phyloP scores from a whole-genome alignment of 805 yeast genomes.

The Cyberlindnera subsufficiens region DNA sequence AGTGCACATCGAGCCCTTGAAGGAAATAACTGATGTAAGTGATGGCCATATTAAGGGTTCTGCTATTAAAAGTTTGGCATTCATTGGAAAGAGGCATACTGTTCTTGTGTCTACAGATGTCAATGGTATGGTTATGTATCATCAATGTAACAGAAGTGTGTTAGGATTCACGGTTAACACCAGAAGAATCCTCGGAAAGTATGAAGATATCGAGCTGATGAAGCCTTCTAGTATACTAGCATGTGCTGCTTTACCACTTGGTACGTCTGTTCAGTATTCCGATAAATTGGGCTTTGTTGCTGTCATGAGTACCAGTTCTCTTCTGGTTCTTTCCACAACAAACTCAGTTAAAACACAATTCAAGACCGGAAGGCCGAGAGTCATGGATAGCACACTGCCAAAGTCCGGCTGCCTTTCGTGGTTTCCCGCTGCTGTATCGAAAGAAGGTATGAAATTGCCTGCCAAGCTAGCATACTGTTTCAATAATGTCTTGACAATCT shows the following conservation, averaged over 20 bases:
- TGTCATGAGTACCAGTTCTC: slow-evolving; percentile 43
- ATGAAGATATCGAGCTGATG: slow-evolving; percentile 18
- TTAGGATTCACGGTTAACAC: slow-evolving; percentile 44
- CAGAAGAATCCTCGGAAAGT: slow-evolving; percentile 47
- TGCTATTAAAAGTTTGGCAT: slow-evolving; percentile 37
- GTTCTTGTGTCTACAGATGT: slow-evolving; percentile 50
- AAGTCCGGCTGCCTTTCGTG: slow-evolving; percentile 48
- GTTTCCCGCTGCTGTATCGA: slow-evolving; percentile 47
- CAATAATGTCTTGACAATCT: slow-evolving; percentile 52
- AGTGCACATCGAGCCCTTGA: slow-evolving; percentile 18
- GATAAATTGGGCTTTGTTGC: slow-evolving; percentile 60
- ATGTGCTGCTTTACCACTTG: slow-evolving; percentile 53
- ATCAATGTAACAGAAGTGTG: slow-evolving; percentile 55
- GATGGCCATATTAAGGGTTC: slow-evolving; percentile 27
- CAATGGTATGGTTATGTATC: slow-evolving; percentile 54
- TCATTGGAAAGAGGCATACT: slow-evolving; percentile 48
- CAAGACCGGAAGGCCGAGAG: slow-evolving; percentile 44
- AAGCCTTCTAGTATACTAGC: slow-evolving; percentile 31
- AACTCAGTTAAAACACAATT: slow-evolving; percentile 44
- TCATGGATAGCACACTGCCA: slow-evolving; percentile 24
- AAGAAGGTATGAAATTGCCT: slow-evolving; percentile 20
- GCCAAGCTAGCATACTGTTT: slow-evolving; percentile 64
- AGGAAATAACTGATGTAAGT: slow-evolving; percentile 20
- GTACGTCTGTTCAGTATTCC: slow-evolving; percentile 44
- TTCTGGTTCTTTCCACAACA: slow-evolving; percentile 54